Conservation (phyloP, 805 yeast species). For the Komagataella pastoris region DNA sequence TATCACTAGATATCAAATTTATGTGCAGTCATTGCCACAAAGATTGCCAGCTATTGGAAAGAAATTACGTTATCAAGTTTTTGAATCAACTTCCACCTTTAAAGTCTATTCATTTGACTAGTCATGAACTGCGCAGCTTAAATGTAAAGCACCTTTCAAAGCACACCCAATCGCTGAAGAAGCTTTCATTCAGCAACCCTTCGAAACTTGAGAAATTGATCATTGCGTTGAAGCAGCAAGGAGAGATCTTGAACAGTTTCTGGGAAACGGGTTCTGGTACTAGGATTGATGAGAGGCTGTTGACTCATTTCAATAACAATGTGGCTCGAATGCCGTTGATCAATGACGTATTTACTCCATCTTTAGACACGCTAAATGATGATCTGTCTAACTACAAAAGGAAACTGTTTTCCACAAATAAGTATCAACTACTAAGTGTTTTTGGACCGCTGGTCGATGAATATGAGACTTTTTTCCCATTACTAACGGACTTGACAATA, state of each 20-base stretch:
- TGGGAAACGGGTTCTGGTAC: not conserved
- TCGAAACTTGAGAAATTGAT: not conserved
- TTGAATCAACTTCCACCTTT: slow-evolving; percentile 2
- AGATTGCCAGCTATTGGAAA: slow-evolving; percentile 2
- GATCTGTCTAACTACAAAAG: not conserved
- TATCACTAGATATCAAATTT: slow-evolving; percentile 3
- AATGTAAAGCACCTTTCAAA: not conserved
- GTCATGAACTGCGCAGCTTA: not conserved
- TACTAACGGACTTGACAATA: not conserved
- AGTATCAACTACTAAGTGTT: slow-evolving; percentile 3
- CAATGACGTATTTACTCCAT: slow-evolving; percentile 1
- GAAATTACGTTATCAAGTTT: slow-evolving; percentile 1
- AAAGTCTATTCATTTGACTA: slow-evolving; percentile 1
- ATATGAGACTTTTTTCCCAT: not conserved
- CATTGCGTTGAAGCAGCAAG: not conserved
- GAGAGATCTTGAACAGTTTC: slow-evolving; percentile 1
- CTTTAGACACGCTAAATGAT: not conserved
- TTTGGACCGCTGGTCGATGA: slow-evolving; percentile 3
- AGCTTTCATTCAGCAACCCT: slow-evolving; percentile 1
- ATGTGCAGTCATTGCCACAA: slow-evolving; percentile 1
- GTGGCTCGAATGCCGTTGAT: not conserved
- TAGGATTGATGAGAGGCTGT: not conserved
- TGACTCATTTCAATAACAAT: slow-evolving; percentile 1
- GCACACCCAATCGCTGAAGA: not conserved
- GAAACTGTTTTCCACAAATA: not conserved